These are phyloP conservation scores for Kitagawia praeruptora DNA, from an alignment of 129 eudicot species.

Conservation along the genomic window DNA sequence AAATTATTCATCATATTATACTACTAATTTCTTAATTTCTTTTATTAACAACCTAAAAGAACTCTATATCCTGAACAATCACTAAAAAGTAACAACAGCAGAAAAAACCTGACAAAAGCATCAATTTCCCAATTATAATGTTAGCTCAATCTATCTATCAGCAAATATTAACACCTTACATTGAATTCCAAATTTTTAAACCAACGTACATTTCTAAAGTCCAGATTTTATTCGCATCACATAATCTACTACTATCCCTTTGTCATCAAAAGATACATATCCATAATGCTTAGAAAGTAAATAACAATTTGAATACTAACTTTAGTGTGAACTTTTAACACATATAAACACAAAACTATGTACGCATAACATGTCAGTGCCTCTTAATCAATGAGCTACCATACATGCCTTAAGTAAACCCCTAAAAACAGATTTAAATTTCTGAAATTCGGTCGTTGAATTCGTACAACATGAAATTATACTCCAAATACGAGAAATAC, in stretches of 20 bases:
- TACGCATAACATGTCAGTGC: no score
- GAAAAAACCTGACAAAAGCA: conserved; percentile 59
- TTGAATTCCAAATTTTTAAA: neutral
- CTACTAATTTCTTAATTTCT: neutral
- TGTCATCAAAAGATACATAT: neutral
- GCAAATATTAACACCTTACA: neutral
- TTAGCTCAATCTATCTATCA: neutral
- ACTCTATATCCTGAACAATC: conserved; percentile 90
- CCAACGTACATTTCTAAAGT: neutral
- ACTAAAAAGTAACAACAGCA: conserved; percentile 74
- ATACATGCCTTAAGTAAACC: neutral
- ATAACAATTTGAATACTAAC: no score
- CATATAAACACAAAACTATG: neutral
- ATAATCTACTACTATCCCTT: neutral
- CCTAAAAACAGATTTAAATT: no score
- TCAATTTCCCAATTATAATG: neutral
- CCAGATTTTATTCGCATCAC: neutral
- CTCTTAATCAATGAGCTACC: neutral
- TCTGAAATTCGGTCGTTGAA: no score
- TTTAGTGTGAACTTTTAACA: neutral
- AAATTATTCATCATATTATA: no score
- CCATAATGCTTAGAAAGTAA: neutral
- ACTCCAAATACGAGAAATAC: neutral
- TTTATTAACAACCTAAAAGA: conserved; percentile 61
- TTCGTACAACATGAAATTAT: no score